phyloP scores from a whole-genome alignment of 2,329 filamentous ascomycete genomes.

The Myriosclerotinia duriaeana region DNA sequence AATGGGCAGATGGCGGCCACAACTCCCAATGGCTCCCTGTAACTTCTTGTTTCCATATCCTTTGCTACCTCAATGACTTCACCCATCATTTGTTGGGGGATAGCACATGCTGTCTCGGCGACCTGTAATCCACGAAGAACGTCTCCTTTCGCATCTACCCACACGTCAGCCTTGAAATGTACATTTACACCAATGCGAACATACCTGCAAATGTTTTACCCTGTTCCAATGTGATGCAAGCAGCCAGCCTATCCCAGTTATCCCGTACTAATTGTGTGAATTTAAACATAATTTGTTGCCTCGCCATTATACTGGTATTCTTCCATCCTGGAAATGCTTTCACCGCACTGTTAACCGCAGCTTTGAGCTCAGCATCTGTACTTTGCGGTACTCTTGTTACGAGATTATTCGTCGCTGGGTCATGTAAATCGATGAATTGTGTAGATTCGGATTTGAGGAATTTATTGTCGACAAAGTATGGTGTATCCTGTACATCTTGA shows the following conservation, averaged over 20 bases:
- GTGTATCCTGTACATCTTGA: slow-evolving; percentile 65
- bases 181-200: neutral
- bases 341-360: slow-evolving; percentile 72
- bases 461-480: slow-evolving; percentile 80
- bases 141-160: slow-evolving; percentile 70
- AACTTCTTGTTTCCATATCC: slow-evolving; percentile 86
- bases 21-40: slow-evolving; percentile 78
- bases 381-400: slow-evolving; percentile 81
- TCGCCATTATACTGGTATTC: slow-evolving; percentile 66
- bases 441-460: slow-evolving; percentile 67
- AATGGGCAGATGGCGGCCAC: slow-evolving; percentile 85
- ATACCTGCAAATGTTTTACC: slow-evolving; percentile 74
- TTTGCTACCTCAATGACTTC: slow-evolving; percentile 83
- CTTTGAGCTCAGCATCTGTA: slow-evolving; percentile 73
- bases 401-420: slow-evolving; percentile 83
- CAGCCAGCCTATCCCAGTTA: slow-evolving; percentile 81
- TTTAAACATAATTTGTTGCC: slow-evolving; percentile 87
- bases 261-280: slow-evolving; percentile 77
- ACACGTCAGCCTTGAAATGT: slow-evolving; percentile 4
- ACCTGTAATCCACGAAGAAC: slow-evolving; percentile 81
- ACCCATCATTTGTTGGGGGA: slow-evolving; percentile 78
- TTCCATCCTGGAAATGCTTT: slow-evolving; percentile 75
- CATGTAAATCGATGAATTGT: slow-evolving; percentile 75
- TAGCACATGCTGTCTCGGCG: slow-evolving; percentile 77
- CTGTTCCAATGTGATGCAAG: slow-evolving; percentile 84